Conservation (phyloP, 768 basidiomycete species). For the Ramaria sp. region DNA sequence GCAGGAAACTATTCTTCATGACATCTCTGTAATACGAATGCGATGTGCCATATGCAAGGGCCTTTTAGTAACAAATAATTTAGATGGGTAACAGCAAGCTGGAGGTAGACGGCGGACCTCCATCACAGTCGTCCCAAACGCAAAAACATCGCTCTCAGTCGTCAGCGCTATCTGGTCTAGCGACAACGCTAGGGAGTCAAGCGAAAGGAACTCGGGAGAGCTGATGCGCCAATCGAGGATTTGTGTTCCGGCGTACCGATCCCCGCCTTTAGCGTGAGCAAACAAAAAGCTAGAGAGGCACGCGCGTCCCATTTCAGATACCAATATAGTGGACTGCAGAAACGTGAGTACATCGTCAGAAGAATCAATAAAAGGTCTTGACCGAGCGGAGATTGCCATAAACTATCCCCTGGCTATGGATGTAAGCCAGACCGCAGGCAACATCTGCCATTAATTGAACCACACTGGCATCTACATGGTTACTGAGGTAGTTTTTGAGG, state of each 20-base stretch:
- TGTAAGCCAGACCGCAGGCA: not conserved
- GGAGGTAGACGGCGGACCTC: not conserved
- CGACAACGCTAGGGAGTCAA: not conserved
- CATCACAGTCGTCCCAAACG: not conserved
- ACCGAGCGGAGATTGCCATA: conserved; percentile 3
- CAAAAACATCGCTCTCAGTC: conserved; percentile 2
- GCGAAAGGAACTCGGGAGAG: not conserved
- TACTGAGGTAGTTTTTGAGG: conserved; percentile 37
- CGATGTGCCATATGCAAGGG: not conserved
- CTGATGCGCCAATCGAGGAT: conserved; percentile 1
- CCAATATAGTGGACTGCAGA: not conserved
- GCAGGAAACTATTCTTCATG: not conserved
- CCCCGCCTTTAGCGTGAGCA: not conserved
- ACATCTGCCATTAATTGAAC: conserved; percentile 31
- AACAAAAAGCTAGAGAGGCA: conserved; percentile 8
- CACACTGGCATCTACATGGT: conserved; percentile 29
- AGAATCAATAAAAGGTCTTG: not conserved
- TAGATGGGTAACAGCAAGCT: not conserved
- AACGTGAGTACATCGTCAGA: not conserved
- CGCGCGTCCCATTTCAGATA: not conserved
- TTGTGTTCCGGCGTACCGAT: not conserved
- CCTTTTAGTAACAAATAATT: not conserved
- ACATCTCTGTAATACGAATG: not conserved
- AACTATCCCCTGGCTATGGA: not conserved
- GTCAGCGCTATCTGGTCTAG: not conserved